These are phyloP conservation scores for Cucumis variabilis DNA, from an alignment of 331 rosid species.

Conservation along the genomic window DNA sequence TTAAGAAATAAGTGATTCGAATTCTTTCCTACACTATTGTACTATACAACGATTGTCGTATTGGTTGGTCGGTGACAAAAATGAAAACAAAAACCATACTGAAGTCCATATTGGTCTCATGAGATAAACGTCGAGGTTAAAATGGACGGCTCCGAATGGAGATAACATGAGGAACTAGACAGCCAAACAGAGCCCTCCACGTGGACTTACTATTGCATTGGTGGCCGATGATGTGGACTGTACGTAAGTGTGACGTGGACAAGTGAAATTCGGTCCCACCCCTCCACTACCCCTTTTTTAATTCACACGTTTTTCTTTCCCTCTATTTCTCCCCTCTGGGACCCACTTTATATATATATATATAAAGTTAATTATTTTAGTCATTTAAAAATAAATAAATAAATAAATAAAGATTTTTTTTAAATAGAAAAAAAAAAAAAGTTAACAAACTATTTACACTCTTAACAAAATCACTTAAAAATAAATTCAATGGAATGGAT, in stretches of 20 bases:
- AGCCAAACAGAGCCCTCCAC: background rate
- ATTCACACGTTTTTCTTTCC: conserved; percentile 4
- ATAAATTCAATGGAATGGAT: background rate
- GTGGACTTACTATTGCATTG: background rate
- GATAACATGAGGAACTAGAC: background rate
- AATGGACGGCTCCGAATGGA: background rate
- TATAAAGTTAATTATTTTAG: background rate
- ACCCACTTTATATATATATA: background rate
- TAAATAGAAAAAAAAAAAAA: too few relatives aligned
- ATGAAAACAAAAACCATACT: background rate
- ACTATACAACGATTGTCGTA: background rate
- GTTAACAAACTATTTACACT: too few relatives aligned
- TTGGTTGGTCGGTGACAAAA: background rate
- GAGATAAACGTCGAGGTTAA: background rate
- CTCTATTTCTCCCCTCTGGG: background rate
- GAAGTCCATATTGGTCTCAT: too few relatives aligned
- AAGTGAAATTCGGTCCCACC: background rate
- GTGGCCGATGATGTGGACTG: background rate
- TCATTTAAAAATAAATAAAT: too few relatives aligned
- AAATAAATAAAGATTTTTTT: too few relatives aligned
- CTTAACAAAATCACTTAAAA: too few relatives aligned
- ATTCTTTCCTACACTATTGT: too few relatives aligned
- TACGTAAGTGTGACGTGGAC: background rate
- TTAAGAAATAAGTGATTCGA: too few relatives aligned
- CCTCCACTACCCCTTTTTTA: background rate